Conservation (phyloP, 2,329 filamentous ascomycete species). For the Pseudocercospora macadamiae region DNA sequence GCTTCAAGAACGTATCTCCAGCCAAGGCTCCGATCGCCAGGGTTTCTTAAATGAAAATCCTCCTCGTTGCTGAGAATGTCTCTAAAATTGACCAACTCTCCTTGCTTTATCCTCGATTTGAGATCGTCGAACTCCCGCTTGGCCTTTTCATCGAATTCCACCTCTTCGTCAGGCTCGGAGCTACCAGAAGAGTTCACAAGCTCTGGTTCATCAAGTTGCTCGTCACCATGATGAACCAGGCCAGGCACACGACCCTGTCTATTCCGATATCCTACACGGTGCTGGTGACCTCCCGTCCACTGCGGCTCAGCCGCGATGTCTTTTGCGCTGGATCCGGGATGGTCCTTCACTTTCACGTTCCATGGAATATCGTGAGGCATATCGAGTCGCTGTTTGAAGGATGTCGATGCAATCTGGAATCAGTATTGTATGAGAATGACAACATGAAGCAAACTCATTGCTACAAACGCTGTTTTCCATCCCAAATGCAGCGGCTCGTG, state of each 20-base stretch:
- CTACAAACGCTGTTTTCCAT: neutral
- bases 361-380: conserved; percentile 38
- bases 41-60: conserved; percentile 49
- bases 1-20: conserved; percentile 56
- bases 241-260: conserved; percentile 11
- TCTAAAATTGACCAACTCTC: conserved; percentile 44
- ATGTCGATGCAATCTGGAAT: too few species aligned
- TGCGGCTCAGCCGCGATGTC: conserved; percentile 13
- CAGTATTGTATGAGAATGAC: too few species aligned
- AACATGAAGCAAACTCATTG: neutral
- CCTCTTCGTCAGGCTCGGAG: conserved; percentile 6
- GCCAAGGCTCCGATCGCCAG: conserved; percentile 49
- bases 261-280: conserved; percentile 14
- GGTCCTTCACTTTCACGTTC: conserved; percentile 22
- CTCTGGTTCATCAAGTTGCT: conserved; percentile 3
- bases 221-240: conserved; percentile 11
- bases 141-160: conserved; percentile 34
- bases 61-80: conserved; percentile 40
- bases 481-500: neutral
- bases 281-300: conserved; percentile 13
- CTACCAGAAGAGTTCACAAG: conserved; percentile 2
- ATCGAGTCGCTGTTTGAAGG: too few species aligned
- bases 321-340: conserved; percentile 11
- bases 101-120: conserved; percentile 30
- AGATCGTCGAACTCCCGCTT: conserved; percentile 35